These are phyloP conservation scores for Bimuria novae-zelandiae DNA, from an alignment of 2,329 filamentous ascomycete species.

Conservation along the genomic window DNA sequence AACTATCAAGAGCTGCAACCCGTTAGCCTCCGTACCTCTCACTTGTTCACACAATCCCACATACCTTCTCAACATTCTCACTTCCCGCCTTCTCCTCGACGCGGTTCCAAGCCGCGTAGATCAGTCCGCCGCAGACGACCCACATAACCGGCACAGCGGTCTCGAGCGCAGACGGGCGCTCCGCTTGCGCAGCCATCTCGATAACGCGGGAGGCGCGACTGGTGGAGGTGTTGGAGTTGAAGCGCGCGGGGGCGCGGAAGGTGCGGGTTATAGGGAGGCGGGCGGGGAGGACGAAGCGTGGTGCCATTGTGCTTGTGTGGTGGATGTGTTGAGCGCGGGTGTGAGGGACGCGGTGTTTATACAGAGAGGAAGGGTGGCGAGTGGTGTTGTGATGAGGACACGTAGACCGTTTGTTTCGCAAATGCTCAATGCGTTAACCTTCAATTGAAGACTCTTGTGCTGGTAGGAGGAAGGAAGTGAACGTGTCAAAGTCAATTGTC, in stretches of 20 bases:
- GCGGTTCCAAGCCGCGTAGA: constrained; percentile 36
- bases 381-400: background rate
- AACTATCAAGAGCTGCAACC: constrained; percentile 14
- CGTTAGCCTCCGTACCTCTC: background rate
- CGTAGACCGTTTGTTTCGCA: background rate
- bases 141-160: constrained; percentile 39
- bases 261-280: constrained; percentile 30
- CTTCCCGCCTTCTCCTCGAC: constrained; percentile 30
- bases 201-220: constrained; percentile 31
- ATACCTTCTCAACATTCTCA: constrained; percentile 37
- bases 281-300: constrained; percentile 18
- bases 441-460: too few relatives aligned
- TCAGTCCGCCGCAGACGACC: constrained; percentile 32
- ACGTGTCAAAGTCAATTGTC: too few relatives aligned
- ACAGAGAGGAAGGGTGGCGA: background rate
- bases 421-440: too few relatives aligned
- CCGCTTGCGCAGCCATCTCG: constrained; percentile 35
- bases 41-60: background rate
- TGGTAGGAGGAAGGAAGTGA: background rate
- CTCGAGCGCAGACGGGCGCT: constrained; percentile 39
- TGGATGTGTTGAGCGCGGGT: background rate
- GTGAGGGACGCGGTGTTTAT: background rate
- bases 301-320: constrained; percentile 14
- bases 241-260: constrained; percentile 28
- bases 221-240: constrained; percentile 35